phyloP scores from a whole-genome alignment of 306 rosid species.

The Sphenostylis stenocarpa region DNA sequence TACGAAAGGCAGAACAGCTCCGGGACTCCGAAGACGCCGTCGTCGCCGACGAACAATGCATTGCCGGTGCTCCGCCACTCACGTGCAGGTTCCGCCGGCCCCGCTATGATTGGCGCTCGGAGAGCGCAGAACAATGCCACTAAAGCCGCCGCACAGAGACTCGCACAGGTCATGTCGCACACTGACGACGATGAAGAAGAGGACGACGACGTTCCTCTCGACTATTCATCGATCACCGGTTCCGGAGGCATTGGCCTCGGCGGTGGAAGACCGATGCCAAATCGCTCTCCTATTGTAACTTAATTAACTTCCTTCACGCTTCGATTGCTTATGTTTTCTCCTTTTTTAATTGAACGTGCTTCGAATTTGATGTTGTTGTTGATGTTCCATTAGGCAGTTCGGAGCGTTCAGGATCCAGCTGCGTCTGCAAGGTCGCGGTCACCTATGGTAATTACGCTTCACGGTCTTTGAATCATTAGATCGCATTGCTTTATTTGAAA shows the following conservation, averaged over 20 bases:
- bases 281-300: slow-evolving; percentile 69
- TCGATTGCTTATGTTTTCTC: not conserved
- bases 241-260: slow-evolving; percentile 74
- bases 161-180: slow-evolving; percentile 94
- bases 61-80: slow-evolving; percentile 51
- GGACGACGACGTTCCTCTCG: slow-evolving; percentile 65
- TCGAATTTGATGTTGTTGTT: slow-evolving; percentile 7
- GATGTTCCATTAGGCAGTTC: slow-evolving; percentile 33
- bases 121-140: slow-evolving; percentile 69
- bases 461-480: not conserved
- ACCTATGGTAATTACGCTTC: slow-evolving; percentile 40
- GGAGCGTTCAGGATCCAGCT: slow-evolving; percentile 36
- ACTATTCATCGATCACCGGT: slow-evolving; percentile 44
- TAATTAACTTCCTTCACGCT: not conserved
- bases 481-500: not conserved
- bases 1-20: slow-evolving; percentile 63
- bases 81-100: slow-evolving; percentile 56
- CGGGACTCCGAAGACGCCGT: slow-evolving; percentile 49
- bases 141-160: slow-evolving; percentile 94
- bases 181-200: slow-evolving; percentile 57
- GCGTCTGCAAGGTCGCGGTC: slow-evolving; percentile 38
- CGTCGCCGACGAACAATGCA: slow-evolving; percentile 47
- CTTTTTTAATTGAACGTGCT: slow-evolving; percentile 12
- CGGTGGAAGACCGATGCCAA: slow-evolving; percentile 58
- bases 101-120: slow-evolving; percentile 40